Evolutionary conservation across 2,329 filamentous ascomycete genomes (phyloP), one percentile per base, ranked within the genome.

Genomic region (Ceratocystis cubensis): DNA sequence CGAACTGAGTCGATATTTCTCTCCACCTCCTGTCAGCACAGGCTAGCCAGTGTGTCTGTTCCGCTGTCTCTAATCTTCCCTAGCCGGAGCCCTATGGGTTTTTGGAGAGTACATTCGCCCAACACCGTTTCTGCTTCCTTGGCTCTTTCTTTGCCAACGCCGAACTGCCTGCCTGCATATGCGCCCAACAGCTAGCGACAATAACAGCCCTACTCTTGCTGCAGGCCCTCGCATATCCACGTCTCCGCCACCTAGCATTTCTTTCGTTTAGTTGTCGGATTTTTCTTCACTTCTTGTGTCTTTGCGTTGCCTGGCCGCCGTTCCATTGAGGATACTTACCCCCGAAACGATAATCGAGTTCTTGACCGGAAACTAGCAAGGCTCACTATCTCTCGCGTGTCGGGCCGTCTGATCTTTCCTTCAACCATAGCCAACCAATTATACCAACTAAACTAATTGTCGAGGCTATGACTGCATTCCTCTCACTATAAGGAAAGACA

Each of bases 401-500:
- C 37, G 10, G 37, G 37, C 37, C 37, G 37, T 41, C 37, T 41
- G 37, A 41, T 41, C 37, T 50, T 48, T 48, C 44, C 22, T 56
- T 56, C 46, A 22, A 48, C 61, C 15, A 22, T 37, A 28, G 5
- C 17, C 33, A 25, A 56, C 33, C 37, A 33, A 28, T 30, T 13
- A 59, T 17, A 13, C 57, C 28, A 37, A 61, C 17, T 37, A n/a
- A 5, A 15, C 25, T 28, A 61, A 20, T 10, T 44, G 28, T 33
- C 61, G 15, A 59, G 46, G 30, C 25, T 33, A 65, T 65, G 64
- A 61, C 53, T 41, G 4, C 53, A 45, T 61, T 15, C 37, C 5
- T 20, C 20, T 48, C 44, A 15, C 48, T 25, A 67, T 67, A 67
- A 62, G 56, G 63, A 67, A 65, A 67, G 66, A 65, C 66, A 67